These are phyloP conservation scores for Pythium brassicae DNA, from an alignment of 352 stramenopile species.

Conservation along the genomic window DNA sequence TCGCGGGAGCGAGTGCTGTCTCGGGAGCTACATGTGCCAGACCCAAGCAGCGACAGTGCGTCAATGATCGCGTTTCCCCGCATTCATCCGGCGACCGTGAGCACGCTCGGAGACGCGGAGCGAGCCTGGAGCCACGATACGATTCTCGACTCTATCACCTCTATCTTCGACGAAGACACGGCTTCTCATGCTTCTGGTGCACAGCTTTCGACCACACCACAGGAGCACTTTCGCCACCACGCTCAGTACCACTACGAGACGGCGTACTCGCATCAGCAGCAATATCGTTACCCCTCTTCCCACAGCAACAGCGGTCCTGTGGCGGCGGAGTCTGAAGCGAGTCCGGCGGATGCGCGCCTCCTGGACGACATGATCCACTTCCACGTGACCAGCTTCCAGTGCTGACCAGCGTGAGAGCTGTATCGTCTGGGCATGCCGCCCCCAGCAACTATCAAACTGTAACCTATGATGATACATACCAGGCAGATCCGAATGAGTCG, in stretches of 20 bases:
- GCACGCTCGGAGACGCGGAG: background rate
- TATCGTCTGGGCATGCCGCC: no score
- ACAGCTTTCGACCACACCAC: background rate
- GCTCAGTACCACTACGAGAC: background rate
- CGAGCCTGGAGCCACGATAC: conserved; percentile 10
- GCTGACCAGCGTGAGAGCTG: no score
- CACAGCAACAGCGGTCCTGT: no score
- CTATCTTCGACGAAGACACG: conserved; percentile 32
- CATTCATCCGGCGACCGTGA: conserved; percentile 1
- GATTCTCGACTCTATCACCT: conserved; percentile 16
- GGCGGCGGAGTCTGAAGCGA: no score
- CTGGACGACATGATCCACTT: conserved; percentile 51
- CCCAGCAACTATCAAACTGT: background rate
- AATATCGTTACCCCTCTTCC: background rate
- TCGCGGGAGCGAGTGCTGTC: background rate
- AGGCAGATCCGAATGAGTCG: no score
- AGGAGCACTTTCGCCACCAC: background rate
- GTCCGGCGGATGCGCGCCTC: conserved; percentile 16
- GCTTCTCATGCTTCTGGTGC: background rate
- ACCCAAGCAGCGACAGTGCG: background rate
- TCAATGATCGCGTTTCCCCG: background rate
- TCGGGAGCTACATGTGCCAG: background rate
- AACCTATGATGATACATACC: no score
- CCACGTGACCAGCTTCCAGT: conserved; percentile 34
- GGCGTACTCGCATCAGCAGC: background rate